A percentile compares a stretch with the other conserved stretches of the same genome.
Conservation (phyloP, 2,329 filamentous ascomycete species). For the Aureobasidium sp. region DNA sequence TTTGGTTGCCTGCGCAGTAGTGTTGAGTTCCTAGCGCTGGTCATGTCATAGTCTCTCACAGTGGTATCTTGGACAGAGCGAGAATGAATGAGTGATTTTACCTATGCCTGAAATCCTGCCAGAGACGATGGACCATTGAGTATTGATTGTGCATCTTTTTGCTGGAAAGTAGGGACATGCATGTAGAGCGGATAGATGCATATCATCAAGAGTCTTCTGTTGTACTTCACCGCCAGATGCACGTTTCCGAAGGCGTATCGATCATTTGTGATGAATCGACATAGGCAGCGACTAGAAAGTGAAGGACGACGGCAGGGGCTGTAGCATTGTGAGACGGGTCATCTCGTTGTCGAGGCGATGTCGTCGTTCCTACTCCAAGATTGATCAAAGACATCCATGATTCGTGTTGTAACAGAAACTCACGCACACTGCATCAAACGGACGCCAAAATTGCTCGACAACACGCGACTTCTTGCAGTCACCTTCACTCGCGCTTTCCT, state of each 20-base stretch:
- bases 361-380: background rate
- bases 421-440: background rate
- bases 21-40: background rate
- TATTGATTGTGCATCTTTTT: background rate
- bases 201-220: background rate
- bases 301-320: background rate
- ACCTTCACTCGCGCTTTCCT: constrained; percentile 1
- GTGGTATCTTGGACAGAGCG: background rate
- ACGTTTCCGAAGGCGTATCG: background rate
- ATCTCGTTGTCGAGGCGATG: background rate
- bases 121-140: background rate
- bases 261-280: background rate
- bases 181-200: background rate
- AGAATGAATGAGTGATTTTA: background rate
- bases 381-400: background rate
- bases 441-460: background rate
- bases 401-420: background rate
- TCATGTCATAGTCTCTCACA: background rate
- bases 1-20: background rate
- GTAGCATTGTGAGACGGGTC: background rate
- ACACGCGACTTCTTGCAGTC: background rate
- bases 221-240: background rate
- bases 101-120: too few relatives aligned
- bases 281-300: background rate
- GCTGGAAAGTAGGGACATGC: background rate